phyloP scores from a whole-genome alignment of 2,329 filamentous ascomycete species.

The Colletotrichum sp. region DNA sequence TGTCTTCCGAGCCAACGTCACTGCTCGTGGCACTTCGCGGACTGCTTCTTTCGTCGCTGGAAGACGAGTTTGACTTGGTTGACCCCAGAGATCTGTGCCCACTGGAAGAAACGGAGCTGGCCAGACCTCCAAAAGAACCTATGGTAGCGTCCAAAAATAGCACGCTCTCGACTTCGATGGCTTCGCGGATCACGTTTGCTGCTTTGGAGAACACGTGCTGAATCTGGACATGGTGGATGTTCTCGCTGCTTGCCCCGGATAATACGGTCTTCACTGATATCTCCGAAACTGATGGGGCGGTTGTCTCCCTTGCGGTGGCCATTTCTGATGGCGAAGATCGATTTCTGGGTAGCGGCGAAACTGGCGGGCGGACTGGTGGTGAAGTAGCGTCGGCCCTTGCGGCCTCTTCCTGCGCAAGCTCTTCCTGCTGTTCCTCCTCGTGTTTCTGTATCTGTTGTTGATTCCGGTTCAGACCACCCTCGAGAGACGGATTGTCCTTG shows the following conservation, averaged over 20 bases:
- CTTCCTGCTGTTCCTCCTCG: too few species aligned
- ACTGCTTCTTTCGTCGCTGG: constrained; percentile 22
- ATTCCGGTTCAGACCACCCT: constrained; percentile 20
- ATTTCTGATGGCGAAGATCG: background rate
- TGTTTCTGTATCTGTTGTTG: constrained; percentile 13
- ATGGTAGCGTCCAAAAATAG: constrained; percentile 25
- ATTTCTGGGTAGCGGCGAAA: accelerated
- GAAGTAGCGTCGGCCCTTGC: constrained; percentile 23
- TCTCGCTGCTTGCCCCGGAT: background rate
- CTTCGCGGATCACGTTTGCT: constrained; percentile 46
- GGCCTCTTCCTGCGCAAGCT: background rate
- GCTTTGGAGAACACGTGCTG: constrained; percentile 46
- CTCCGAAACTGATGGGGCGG: background rate
- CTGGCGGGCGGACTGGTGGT: background rate
- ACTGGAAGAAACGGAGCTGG: constrained; percentile 6
- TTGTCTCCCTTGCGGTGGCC: accelerated
- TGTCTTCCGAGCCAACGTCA: background rate
- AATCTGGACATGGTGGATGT: background rate
- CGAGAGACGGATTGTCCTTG: background rate
- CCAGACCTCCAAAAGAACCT: constrained; percentile 28
- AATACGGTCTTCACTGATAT: accelerated
- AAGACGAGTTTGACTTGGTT: background rate
- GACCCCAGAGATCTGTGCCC: background rate
- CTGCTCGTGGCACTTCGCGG: background rate
- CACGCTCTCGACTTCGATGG: constrained; percentile 36